Evolutionary conservation across 129 eudicot species (phyloP).

Genomic region (Ambrosia artemisiifolia): DNA sequence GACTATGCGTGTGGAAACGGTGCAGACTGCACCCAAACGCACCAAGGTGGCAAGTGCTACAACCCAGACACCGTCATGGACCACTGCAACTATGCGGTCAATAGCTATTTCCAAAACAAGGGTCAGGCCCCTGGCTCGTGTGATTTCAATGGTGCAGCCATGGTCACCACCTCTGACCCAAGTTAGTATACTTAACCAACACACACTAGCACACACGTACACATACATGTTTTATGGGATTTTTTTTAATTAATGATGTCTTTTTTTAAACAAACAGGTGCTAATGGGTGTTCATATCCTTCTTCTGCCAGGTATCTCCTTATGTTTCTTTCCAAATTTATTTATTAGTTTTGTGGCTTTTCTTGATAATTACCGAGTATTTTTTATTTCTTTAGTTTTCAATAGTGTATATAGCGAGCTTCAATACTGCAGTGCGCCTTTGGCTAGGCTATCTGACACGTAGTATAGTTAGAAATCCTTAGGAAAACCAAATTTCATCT

Average conservation of each 20-base stretch:
- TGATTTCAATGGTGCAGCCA: constrained; percentile 62
- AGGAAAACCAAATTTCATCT: too few species aligned
- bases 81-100: constrained; percentile 79
- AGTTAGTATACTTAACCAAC: constrained; percentile 40
- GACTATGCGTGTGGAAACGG: constrained; percentile 93
- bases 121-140: constrained; percentile 56
- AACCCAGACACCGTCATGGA: constrained; percentile 73
- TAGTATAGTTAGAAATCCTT: too few species aligned
- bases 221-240: neutral
- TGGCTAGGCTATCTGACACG: too few species aligned
- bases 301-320: constrained; percentile 29
- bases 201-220: too few species aligned
- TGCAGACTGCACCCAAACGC: constrained; percentile 71
- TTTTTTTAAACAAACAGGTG: constrained; percentile 7
- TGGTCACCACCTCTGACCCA: constrained; percentile 49
- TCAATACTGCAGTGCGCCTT: too few species aligned
- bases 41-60: constrained; percentile 57
- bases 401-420: too few species aligned
- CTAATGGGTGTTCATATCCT: constrained; percentile 30
- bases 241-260: neutral
- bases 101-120: constrained; percentile 68
- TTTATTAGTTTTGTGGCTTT: neutral
- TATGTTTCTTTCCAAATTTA: neutral
- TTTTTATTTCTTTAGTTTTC: too few species aligned
- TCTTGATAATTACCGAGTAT: too few species aligned